Conservation (phyloP, 208 protist genomes). For the Sergeia podlipaevii region DNA sequence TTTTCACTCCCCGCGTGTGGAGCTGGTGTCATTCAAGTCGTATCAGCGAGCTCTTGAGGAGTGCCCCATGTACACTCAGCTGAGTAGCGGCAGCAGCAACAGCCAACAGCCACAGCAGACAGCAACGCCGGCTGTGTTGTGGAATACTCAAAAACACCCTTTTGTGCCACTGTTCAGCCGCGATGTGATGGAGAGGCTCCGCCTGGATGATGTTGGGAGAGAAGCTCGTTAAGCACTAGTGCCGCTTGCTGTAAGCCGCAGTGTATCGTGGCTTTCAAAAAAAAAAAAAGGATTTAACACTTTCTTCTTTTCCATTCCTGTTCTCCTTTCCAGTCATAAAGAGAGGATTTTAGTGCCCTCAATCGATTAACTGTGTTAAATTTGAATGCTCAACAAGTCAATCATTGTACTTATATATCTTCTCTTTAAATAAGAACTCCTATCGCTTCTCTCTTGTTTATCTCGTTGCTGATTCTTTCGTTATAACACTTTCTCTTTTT, state of each 20-base stretch:
- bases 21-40: conserved; percentile 51
- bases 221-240: conserved; percentile 1
- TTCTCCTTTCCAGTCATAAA: no score
- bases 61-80: conserved; percentile 37
- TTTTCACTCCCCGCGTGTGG: conserved; percentile 13
- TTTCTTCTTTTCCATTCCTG: no score
- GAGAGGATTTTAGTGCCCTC: no score
- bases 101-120: neutral
- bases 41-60: conserved; percentile 62
- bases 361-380: no score
- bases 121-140: conserved; percentile 17
- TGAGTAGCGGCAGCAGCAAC: conserved; percentile 11
- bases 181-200: conserved; percentile 51
- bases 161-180: conserved; percentile 65
- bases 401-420: conserved; percentile 3
- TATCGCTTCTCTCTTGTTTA: neutral
- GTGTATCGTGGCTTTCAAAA: no score
- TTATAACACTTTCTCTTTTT: conserved; percentile 12
- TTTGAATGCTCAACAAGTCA: neutral
- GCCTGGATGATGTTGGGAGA: no score
- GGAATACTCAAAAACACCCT: conserved; percentile 73
- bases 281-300: no score
- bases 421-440: neutral
- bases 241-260: no score
- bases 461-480: conserved; percentile 3